These are phyloP conservation scores for Closterium sp. DNA, from an alignment of 139 green algal genomes.

Conservation along the genomic window DNA sequence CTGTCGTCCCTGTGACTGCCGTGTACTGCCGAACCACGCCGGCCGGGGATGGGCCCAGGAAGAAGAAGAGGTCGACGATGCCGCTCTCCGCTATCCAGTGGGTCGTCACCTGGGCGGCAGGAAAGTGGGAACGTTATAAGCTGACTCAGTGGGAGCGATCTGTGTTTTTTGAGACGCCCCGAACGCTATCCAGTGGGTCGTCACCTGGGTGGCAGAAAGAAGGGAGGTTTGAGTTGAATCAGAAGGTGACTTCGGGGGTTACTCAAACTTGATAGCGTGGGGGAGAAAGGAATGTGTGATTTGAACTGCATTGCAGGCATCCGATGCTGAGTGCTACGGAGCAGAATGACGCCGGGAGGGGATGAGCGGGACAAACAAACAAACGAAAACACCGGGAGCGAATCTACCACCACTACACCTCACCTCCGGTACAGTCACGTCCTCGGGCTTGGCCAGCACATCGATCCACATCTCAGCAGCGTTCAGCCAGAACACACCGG, in stretches of 20 bases:
- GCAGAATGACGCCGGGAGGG: too few species aligned
- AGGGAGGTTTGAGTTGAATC: not conserved
- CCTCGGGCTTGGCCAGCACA: conserved; percentile 57
- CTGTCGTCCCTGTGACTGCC: conserved; percentile 80
- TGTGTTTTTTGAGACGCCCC: too few species aligned
- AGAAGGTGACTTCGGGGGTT: too few species aligned
- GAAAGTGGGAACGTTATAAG: not conserved
- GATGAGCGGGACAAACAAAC: too few species aligned
- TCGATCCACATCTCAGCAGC: conserved; percentile 97
- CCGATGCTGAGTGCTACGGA: too few species aligned
- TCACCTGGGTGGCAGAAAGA: conserved; percentile 1
- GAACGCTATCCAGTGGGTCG: conserved; percentile 89
- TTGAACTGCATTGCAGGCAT: too few species aligned
- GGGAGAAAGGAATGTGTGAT: too few species aligned
- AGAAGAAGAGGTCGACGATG: conserved; percentile 92
- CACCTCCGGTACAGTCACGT: conserved; percentile 22
- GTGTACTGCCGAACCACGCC: conserved; percentile 76
- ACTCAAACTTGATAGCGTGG: too few species aligned
- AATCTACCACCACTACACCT: too few species aligned
- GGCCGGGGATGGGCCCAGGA: conserved; percentile 68
- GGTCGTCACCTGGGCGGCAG: conserved; percentile 50
- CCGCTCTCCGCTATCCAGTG: conserved; percentile 95
- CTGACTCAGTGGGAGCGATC: too few species aligned
- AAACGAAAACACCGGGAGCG: too few species aligned
- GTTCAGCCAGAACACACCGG: conserved; percentile 94